Evolutionary conservation across 768 basidiomycete genomes (phyloP).

Genomic region (Albatrellus ellisii): DNA sequence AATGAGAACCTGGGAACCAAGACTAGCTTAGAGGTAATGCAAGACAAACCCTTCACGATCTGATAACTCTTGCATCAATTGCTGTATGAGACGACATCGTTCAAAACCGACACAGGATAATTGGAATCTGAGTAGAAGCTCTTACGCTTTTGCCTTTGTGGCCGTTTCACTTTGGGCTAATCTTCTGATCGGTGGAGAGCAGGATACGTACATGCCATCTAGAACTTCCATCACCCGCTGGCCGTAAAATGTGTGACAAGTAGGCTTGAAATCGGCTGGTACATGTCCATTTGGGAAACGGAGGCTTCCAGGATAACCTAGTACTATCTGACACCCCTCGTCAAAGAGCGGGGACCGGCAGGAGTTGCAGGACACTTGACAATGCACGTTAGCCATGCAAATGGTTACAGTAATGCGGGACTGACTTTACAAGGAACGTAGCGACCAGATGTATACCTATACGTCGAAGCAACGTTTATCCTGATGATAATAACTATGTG

Average conservation of each 20-base stretch:
- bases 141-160: constrained; percentile 20
- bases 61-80: neutral
- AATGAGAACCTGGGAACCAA: too few species aligned
- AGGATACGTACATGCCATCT: constrained; percentile 15
- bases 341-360: constrained; percentile 23
- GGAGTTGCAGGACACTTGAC: constrained; percentile 18
- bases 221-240: constrained; percentile 20
- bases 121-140: neutral
- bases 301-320: constrained; percentile 20
- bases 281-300: constrained; percentile 17
- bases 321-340: constrained; percentile 21
- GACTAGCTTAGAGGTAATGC: neutral
- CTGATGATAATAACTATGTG: neutral
- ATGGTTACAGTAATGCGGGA: neutral
- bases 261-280: constrained; percentile 18
- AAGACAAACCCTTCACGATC: neutral
- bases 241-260: constrained; percentile 20
- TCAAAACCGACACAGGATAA: neutral
- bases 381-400: neutral
- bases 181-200: neutral
- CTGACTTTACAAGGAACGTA: constrained; percentile 22
- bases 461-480: neutral
- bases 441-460: constrained; percentile 11
- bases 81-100: neutral
- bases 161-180: constrained; percentile 18